Evolutionary conservation across 352 stramenopile species (phyloP), one percentile per base, ranked within the genome.

Genomic region (Phytophthora hybrid): DNA sequence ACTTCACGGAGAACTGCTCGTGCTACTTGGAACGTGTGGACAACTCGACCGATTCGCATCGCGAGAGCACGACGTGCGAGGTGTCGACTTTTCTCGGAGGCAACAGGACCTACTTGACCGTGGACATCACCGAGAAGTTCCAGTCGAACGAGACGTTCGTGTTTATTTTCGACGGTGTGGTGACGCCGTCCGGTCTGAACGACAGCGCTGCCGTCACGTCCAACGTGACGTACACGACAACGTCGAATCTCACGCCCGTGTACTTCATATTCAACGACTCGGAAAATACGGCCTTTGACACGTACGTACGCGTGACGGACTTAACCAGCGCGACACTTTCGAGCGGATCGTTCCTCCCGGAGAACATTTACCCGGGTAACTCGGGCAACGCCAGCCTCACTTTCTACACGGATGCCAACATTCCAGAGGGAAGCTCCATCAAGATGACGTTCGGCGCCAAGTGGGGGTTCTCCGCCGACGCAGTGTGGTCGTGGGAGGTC

Each of bases 331-430:
- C 84, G 1, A 73, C 68, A 6, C 68, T 96, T 5, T 91, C 83
- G 4, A 96, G 89, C 26, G 84, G 87, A 5, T 89, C 87, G 9
- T 96, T 96, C 61, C 67, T 94, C 1, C 89, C 89, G 7, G 86
- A 96, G 59, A 96, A 94, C 54, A 93, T 94, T 51, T 96, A 94
- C 58, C 89, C 89, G 5, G 89, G 89, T 21, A 96, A 94, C 66
- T 80, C 84, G 11, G 89, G 89, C 23, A 94, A 92, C 55, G 89
- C 87, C 7, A 93, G 73, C 34, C 77, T 96, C 14, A 85, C 81
- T 18, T 96, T 96, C 74, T 94, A 87, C 73, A 90, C 87, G 13
- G 81, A 86, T 49, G 85, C 87, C 11, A 80, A 79, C 19, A 83
- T 94, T 18, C 82, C 84, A 1, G 73, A 71, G 16, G 75, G 59